Evolutionary conservation across 176 grass and related monocot species (phyloP).

Genomic region (Otatea glauca): DNA sequence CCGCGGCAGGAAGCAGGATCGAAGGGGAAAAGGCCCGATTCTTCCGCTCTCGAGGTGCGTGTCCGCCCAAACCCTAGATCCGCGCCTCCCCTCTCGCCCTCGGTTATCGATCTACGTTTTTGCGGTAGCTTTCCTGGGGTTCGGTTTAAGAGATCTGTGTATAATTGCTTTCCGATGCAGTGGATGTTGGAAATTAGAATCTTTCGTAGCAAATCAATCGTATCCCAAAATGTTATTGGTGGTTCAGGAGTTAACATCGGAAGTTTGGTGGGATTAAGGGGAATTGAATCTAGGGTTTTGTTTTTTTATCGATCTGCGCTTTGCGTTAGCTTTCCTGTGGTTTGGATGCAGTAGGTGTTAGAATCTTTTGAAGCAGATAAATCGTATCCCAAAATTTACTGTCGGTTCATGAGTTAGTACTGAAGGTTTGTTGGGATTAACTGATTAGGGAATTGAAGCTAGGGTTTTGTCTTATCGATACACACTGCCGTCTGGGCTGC

Average conservation of each 20-base stretch:
- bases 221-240: too few species aligned
- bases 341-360: not conserved
- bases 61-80: not conserved
- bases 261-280: too few species aligned
- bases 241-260: too few species aligned
- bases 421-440: not conserved
- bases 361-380: too few species aligned
- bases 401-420: too few species aligned
- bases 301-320: not conserved
- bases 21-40: not conserved
- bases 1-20: not conserved
- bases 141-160: not conserved
- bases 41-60: constrained; percentile 27
- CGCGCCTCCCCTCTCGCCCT: not conserved
- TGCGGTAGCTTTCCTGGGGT: not conserved
- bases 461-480: not conserved
- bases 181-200: not conserved
- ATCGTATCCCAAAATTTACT: too few species aligned
- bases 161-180: not conserved
- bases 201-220: too few species aligned
- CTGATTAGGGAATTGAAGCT: not conserved
- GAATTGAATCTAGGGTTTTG: too few species aligned
- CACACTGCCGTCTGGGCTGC: not conserved
- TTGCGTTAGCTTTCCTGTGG: not conserved
- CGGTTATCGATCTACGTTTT: not conserved